phyloP scores from a whole-genome alignment of 2,329 filamentous ascomycete species.

The Lojkania enalia region DNA sequence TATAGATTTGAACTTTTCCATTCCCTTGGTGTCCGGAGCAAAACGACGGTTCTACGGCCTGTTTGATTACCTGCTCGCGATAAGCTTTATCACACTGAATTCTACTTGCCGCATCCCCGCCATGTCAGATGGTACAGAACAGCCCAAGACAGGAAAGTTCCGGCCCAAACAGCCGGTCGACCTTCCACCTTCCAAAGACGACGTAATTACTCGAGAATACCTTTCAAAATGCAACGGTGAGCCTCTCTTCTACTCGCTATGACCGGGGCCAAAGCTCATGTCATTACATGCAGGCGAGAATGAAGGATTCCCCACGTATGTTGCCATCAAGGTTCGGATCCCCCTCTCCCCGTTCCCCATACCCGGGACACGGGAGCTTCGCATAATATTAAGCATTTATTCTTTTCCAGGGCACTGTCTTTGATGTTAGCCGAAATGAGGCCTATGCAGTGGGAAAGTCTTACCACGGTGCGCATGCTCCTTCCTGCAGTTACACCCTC shows the following conservation, averaged over 20 bases:
- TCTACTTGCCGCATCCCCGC: too few species aligned
- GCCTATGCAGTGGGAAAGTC: slow-evolving; percentile 80
- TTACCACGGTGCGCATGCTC: slow-evolving; percentile 71
- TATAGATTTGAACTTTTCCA: too few species aligned
- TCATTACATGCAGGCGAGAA: slow-evolving; percentile 40
- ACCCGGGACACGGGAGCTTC: not conserved
- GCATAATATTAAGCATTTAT: not conserved
- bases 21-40: too few species aligned
- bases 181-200: slow-evolving; percentile 82
- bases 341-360: not conserved
- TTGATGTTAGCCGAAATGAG: slow-evolving; percentile 89
- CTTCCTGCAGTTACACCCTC: not conserved
- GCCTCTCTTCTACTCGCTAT: slow-evolving; percentile 29
- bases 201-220: slow-evolving; percentile 79
- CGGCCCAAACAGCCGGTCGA: slow-evolving; percentile 76
- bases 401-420: slow-evolving; percentile 75
- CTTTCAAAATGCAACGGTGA: slow-evolving; percentile 82
- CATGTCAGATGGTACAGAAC: slow-evolving; percentile 40
- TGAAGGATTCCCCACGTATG: slow-evolving; percentile 61
- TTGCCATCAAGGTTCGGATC: slow-evolving; percentile 61
- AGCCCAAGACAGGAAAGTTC: slow-evolving; percentile 62
- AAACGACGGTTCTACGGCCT: too few species aligned
- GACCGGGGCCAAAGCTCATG: not conserved
- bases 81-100: too few species aligned
- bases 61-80: too few species aligned